Evolutionary conservation across 257 asterid genomes (phyloP).

Genomic region (Solanum sejunctum): DNA sequence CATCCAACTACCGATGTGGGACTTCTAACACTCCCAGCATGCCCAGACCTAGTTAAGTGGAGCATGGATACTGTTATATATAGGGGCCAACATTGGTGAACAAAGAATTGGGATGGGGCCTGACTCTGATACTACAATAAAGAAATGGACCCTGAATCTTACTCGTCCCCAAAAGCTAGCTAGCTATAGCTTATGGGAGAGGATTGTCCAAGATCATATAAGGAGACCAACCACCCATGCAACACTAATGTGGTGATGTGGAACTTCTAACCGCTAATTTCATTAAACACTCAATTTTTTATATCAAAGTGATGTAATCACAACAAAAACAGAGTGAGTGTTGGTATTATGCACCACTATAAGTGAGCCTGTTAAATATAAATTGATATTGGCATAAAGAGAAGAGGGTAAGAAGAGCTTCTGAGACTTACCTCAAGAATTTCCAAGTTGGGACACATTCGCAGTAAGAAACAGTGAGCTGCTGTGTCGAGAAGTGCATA

Average conservation of each 20-base stretch:
- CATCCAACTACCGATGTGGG: neutral
- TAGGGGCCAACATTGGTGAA: neutral
- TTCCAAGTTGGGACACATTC: constrained; percentile 70
- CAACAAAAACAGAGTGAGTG: neutral
- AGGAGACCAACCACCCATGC: neutral
- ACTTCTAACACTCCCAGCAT: neutral
- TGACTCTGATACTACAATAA: too few species aligned
- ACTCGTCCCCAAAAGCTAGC: too few species aligned
- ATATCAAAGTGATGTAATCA: neutral
- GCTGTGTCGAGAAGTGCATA: constrained; percentile 81
- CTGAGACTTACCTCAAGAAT: constrained; percentile 39
- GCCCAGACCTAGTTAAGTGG: neutral
- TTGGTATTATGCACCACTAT: neutral
- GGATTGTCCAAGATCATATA: too few species aligned
- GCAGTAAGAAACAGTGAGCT: constrained; percentile 57
- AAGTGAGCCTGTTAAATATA: neutral
- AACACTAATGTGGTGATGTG: neutral
- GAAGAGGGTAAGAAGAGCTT: neutral
- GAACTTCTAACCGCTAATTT: neutral
- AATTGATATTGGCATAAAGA: neutral
- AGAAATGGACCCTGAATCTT: too few species aligned
- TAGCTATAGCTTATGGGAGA: too few species aligned
- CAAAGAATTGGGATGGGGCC: neutral
- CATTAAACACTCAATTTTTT: neutral
- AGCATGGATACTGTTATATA: neutral